Base-by-base conservation (phyloP, 768 basidiomycete genomes). In the Leccinum subgranulosum region DNA sequence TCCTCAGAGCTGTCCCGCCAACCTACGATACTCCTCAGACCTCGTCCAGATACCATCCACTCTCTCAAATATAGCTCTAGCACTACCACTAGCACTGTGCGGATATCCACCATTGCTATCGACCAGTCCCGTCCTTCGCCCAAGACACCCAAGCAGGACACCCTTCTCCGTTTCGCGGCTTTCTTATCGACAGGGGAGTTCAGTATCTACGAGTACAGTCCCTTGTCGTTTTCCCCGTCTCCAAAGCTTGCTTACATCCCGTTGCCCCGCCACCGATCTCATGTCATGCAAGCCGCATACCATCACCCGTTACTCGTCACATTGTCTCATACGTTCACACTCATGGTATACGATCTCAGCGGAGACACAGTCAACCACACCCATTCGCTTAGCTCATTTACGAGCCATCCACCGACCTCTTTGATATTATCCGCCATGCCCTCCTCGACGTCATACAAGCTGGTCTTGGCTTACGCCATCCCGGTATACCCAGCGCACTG, bases 401-500 rank as follows among this genome's bases (percentile, higher is more conserved):
- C 88, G 9, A 90, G 88, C 3, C 86, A 85, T 69, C 88, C 88
- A 1, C 91, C 92, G 2, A 82, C 84, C 4, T 92, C 90, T 4
- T 73, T 93, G n/a, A 82, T 91, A n/a, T 74, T 93, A 48, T 89
- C 90, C 23, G 76, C 80, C 23, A 52, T 72, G 59, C 82, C 83
- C 23, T 78, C 84, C 17, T 65, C 81, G 10, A 68, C 74, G 11
- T 80, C 75, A 28, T 93, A 88, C 74, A 92, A 86, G 67, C 79
- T 93, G 51, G 76, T 92, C 27, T 71, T 93, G 63, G 83, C 86
- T 17, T 91, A 92, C 72, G 77, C 88, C 19, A 76, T 84, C 34
- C 90, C 89, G 29, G 86, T 93, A 45, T 92, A 89, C 68, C 91
- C 91, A 4, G 76, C 77, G 17, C 92, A 93, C 68, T 93, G 88